Base-by-base conservation (phyloP, 108 stramenopile genomes). In the Stephanodiscus minutulus region DNA sequence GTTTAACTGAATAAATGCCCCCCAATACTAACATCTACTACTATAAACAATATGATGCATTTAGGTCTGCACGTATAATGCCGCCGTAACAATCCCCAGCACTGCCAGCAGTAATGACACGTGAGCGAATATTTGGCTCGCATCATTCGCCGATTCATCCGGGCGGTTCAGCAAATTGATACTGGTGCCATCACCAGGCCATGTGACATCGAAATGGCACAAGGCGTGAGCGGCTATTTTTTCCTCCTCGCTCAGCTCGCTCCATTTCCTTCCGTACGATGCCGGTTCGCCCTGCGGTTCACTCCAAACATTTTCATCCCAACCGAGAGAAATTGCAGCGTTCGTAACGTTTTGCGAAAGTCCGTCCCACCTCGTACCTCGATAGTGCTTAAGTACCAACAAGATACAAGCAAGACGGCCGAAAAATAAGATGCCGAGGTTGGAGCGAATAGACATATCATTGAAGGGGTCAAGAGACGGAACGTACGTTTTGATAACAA, bases 401-500 rank as follows among this genome's bases (percentile, higher is more conserved):
- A 60, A 9, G 59, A 56, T 29, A 56, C 27, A 53, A 9, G 11
- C n/a, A 24, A 25, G 9, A 53, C 5, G 7, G 52, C 52, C n/a
- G n/a, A 10, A 25, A 50, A 25, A 9, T 25, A 13, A 53, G 52
- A 25, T 11, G 10, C 4, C 27, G 17, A 13, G 29, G 0, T 5
- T n/a, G n/a, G 29, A 6, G 15, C 5, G 29, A 56, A 17, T 56
- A 17, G 55, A 28, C 31, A 33, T 33, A 4, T 33, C 31, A 33
- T 33, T 5, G 31, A 33, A 33, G 31, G 13, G 55, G 10, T 28
- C 12, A 24, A 60, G 10, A 60, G 1, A 21, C 28, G 0, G 0
- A 36, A 60, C 59, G 5, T 60, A 60, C 59, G 44, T 72, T 77
- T 39, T 48, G 50, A 28, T 47, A 71, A 41, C 76, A 77, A 68